phyloP scores from a whole-genome alignment of 176 grass and related monocot species.

The Juncus inflexus region DNA sequence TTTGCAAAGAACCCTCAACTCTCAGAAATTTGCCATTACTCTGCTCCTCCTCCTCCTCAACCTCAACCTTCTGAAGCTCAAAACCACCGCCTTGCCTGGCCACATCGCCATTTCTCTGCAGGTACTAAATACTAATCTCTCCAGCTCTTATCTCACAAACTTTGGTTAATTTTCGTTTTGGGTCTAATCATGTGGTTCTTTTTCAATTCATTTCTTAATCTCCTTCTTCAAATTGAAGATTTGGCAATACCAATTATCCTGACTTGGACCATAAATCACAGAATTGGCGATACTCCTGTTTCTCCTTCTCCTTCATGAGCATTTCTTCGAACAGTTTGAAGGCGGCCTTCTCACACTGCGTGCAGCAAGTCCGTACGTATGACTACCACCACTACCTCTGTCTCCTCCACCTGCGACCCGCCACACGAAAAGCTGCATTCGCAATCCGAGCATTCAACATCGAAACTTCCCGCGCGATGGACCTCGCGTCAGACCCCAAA shows the following conservation, averaged over 20 bases:
- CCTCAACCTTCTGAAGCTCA: not conserved
- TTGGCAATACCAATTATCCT: too few relatives aligned
- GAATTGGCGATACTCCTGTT: not conserved
- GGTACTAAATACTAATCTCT: too few relatives aligned
- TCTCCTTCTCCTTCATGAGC: slow-evolving; percentile 1
- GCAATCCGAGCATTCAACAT: slow-evolving; percentile 77
- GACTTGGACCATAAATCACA: too few relatives aligned
- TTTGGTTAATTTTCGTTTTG: too few relatives aligned
- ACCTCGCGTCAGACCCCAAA: slow-evolving; percentile 60
- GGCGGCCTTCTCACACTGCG: slow-evolving; percentile 64
- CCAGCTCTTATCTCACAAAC: too few relatives aligned
- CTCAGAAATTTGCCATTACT: not conserved
- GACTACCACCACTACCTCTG: slow-evolving; percentile 93
- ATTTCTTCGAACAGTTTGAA: slow-evolving; percentile 19
- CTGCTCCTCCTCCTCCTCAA: not conserved
- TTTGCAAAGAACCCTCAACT: not conserved
- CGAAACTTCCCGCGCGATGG: slow-evolving; percentile 76
- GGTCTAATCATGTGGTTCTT: too few relatives aligned
- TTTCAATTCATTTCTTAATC: too few relatives aligned
- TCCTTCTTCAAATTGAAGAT: too few relatives aligned
- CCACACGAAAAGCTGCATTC: slow-evolving; percentile 72
- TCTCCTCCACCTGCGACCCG: slow-evolving; percentile 70
- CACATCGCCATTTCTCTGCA: not conserved
- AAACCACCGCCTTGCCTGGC: not conserved
- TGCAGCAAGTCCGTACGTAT: slow-evolving; percentile 73